A percentile compares a stretch with the other conserved stretches of the same genome.
Evolutionary conservation across 768 basidiomycete species (phyloP).

Genomic region (Auriculariales sp.): DNA sequence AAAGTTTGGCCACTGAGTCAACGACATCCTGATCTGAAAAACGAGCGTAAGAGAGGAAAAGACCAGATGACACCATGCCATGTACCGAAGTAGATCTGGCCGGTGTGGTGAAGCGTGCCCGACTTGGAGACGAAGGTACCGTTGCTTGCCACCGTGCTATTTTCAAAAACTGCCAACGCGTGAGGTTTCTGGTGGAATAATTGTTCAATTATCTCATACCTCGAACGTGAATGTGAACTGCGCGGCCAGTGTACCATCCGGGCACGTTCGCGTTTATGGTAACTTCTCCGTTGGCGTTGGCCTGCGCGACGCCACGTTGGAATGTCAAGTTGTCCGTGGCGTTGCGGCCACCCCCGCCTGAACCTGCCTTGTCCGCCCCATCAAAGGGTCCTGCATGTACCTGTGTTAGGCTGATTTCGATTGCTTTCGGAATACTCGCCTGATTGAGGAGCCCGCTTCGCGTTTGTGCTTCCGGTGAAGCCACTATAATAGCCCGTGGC

Average conservation of each 20-base stretch:
- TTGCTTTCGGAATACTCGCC: too few species aligned
- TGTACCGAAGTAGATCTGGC: not conserved
- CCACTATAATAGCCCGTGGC: not conserved
- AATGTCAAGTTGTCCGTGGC: constrained; percentile 1
- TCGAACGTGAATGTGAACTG: constrained; percentile 3
- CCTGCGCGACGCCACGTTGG: constrained; percentile 3
- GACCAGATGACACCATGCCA: not conserved
- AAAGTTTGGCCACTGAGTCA: not conserved
- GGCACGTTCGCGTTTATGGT: constrained; percentile 1
- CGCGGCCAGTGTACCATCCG: constrained; percentile 5
- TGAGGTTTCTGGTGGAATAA: too few species aligned
- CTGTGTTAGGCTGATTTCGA: not conserved
- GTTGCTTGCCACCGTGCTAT: not conserved
- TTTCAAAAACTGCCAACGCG: not conserved
- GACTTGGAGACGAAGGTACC: not conserved
- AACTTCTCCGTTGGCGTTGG: not conserved
- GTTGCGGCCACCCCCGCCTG: not conserved
- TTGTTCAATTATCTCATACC: not conserved
- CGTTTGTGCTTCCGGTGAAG: too few species aligned
- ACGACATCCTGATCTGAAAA: not conserved
- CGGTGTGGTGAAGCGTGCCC: not conserved
- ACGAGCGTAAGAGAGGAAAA: not conserved
- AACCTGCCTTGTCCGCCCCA: not conserved
- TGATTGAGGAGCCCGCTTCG: too few species aligned
- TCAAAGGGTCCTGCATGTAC: not conserved